Evolutionary conservation across 768 basidiomycete genomes (phyloP), one percentile per base, ranked within the genome.

Genomic region (Melanogaster broomeanus): DNA sequence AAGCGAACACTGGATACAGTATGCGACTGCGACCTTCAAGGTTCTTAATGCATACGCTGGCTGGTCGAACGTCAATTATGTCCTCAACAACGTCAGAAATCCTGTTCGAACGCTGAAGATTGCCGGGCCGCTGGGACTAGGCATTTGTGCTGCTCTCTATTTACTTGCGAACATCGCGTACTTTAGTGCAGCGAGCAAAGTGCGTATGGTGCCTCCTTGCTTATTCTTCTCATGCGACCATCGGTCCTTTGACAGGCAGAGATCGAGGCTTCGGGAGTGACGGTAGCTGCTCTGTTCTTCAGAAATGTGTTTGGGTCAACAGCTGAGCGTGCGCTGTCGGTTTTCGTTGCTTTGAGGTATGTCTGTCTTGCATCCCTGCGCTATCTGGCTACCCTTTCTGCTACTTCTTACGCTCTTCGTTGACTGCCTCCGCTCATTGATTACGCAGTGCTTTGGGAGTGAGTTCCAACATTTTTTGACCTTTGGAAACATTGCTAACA

Each of bases 271-370:
- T 71, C 75, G 0, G 80, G 78, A 0, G 77, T 78, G 7, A 82
- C 80, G 0, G 81, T 84, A n/a, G 83, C 83, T 3, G 72, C 80
- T 0, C 60, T 84, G 28, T 85, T 84, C 61, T 85, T 85, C 63
- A 59, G 69, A 48, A 80, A 81, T 15, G 82, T 85, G 9, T 85
- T 84, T 45, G 83, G 83, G 6, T 56, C 60, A 0, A 51, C 70
- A 4, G 83, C 83, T 1, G 73, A 82, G 62, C 76, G 73, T 56
- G 81, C 79, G 3, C 61, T 84, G n/a, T 76, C 79, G 2, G 80
- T 77, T 1, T 79, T 84, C 40, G 75, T 84, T 34, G 82, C 82
- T 10, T 64, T 83, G 19, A 82, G 82, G 81, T 80, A 28, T 0
- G 48, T n/a, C 5, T 2, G 10, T 10, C 2, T 48, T 28, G 28